phyloP scores from a whole-genome alignment of 345 rosid species.

The Anastatica hierochuntica region DNA sequence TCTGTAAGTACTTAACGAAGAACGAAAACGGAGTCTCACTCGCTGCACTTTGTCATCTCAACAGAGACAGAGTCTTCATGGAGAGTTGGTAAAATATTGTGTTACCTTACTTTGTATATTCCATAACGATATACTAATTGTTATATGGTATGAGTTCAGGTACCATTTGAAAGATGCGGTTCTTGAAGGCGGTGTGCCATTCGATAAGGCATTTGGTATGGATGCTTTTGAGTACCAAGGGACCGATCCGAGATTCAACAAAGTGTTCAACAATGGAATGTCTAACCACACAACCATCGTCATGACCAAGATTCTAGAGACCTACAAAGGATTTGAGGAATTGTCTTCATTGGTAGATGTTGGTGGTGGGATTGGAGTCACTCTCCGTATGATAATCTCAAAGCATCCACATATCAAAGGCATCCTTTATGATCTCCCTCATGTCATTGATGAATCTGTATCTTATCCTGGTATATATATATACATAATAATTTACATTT shows the following conservation, averaged over 20 bases:
- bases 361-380: constrained; percentile 73
- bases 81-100: constrained; percentile 58
- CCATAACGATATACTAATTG: not conserved
- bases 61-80: constrained; percentile 71
- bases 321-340: constrained; percentile 57
- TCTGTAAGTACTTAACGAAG: constrained; percentile 57
- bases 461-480: constrained; percentile 1
- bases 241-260: constrained; percentile 54
- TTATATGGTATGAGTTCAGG: constrained; percentile 26
- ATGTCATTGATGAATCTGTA: constrained; percentile 33
- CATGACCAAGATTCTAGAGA: constrained; percentile 61
- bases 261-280: constrained; percentile 64
- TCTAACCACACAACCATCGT: constrained; percentile 49
- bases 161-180: constrained; percentile 67
- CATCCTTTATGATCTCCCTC: constrained; percentile 68
- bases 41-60: constrained; percentile 56
- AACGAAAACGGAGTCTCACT: constrained; percentile 66
- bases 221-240: constrained; percentile 63
- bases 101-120: not conserved
- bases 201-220: constrained; percentile 64
- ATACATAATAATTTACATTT: too few species aligned
- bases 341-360: constrained; percentile 60
- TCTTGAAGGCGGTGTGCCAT: constrained; percentile 66
- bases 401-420: constrained; percentile 56
- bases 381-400: constrained; percentile 50